Percentiles rank a stretch among this genome's conserved stretches.
Conservation (phyloP, 2,329 filamentous ascomycete species). For the Huntiella bhutanensis region DNA sequence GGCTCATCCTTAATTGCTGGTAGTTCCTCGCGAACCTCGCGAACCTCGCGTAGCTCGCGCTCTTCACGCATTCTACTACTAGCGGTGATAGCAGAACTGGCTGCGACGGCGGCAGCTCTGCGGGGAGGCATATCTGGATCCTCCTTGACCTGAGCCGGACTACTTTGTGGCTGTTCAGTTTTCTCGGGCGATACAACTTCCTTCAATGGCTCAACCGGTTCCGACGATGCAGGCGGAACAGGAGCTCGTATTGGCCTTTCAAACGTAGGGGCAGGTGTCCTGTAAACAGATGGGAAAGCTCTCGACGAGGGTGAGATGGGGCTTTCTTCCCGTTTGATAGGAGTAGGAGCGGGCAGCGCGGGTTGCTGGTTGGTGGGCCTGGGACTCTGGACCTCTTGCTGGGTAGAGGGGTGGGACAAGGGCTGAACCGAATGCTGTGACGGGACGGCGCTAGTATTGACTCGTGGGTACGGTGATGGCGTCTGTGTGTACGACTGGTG, state of each 20-base stretch:
- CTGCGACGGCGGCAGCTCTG: constrained; percentile 15
- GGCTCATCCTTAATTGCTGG: constrained; percentile 23
- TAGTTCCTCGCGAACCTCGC: constrained; percentile 9
- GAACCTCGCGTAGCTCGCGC: not conserved
- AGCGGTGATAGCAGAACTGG: constrained; percentile 11
- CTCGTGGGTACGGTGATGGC: constrained; percentile 11
- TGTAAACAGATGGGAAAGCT: too few relatives aligned
- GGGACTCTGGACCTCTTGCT: too few relatives aligned
- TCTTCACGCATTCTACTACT: not conserved
- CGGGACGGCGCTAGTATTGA: too few relatives aligned
- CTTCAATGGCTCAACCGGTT: too few relatives aligned
- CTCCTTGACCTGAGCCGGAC: not conserved
- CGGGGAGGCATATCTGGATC: constrained; percentile 19
- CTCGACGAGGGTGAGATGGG: too few relatives aligned
- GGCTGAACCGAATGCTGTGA: constrained; percentile 8
- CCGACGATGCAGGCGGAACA: too few relatives aligned
- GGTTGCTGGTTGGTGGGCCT: too few relatives aligned
- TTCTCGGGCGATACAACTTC: not conserved
- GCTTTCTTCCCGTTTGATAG: too few relatives aligned
- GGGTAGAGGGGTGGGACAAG: not conserved
- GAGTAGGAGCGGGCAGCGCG: too few relatives aligned
- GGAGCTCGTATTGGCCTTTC: too few relatives aligned
- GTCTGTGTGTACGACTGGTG: constrained; percentile 12
- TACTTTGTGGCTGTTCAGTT: not conserved
- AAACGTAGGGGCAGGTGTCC: too few relatives aligned